These are phyloP conservation scores for Coffea humblotiana DNA, from an alignment of 305 asterid genomes.

Conservation along the genomic window DNA sequence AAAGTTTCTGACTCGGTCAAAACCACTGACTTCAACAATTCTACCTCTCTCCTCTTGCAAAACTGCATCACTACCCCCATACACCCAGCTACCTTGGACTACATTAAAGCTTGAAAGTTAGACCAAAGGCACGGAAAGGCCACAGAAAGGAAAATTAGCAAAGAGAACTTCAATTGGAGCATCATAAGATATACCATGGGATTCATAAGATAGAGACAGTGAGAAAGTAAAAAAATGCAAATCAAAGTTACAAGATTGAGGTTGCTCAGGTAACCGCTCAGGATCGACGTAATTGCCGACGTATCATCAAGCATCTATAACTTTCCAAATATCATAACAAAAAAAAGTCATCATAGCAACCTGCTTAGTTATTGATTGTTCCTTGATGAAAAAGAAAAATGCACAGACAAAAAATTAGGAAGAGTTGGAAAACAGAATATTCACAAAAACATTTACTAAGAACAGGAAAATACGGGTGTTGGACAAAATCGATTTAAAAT, in stretches of 20 bases:
- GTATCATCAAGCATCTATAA: conserved; percentile 42
- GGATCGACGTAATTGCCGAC: conserved; percentile 44
- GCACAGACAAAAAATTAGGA: not conserved
- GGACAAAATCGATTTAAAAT: not conserved
- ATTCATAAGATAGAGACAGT: not conserved
- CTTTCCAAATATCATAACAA: conserved; percentile 23
- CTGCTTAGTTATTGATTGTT: not conserved
- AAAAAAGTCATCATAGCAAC: conserved; percentile 27
- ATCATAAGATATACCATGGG: not conserved
- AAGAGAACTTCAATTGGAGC: not conserved
- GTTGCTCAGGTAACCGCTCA: conserved; percentile 81
- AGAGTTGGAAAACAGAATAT: not conserved
- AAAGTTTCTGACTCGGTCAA: not conserved
- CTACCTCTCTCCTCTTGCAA: not conserved
- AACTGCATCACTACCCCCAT: not conserved
- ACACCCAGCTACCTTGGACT: no score
- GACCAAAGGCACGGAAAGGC: not conserved
- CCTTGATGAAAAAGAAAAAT: not conserved
- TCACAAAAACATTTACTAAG: not conserved
- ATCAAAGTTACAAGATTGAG: not conserved
- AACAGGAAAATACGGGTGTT: not conserved
- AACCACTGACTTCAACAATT: not conserved
- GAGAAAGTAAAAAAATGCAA: not conserved
- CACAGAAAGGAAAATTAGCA: not conserved
- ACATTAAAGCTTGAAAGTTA: not conserved